Evolutionary conservation across 176 grass and related monocot genomes (phyloP).

Genomic region (Oryza officinalis): DNA sequence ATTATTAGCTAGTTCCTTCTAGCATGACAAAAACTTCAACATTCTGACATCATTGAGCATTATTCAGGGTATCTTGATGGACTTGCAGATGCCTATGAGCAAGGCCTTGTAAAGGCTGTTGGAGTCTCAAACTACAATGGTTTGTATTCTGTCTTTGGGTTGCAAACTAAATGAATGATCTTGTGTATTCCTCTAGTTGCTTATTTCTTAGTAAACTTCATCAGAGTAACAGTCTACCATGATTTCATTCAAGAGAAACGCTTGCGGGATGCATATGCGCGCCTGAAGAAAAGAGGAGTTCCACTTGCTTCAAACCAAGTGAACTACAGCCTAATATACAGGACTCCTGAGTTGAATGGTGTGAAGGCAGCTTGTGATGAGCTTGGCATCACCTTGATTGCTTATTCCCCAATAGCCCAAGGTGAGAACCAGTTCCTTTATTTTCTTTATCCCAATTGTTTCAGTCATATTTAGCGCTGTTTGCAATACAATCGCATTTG

Average conservation of each 20-base stretch:
- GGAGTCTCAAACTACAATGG: conserved; percentile 88
- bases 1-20: not conserved
- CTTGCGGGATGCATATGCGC: conserved; percentile 60
- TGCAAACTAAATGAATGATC: not conserved
- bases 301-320: conserved; percentile 79
- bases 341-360: conserved; percentile 65
- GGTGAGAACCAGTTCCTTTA: conserved; percentile 27
- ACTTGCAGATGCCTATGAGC: conserved; percentile 79
- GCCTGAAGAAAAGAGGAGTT: conserved; percentile 68
- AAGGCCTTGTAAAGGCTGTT: conserved; percentile 79
- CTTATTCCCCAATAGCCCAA: conserved; percentile 79
- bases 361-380: conserved; percentile 74
- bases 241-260: conserved; percentile 47
- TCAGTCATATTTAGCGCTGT: not conserved
- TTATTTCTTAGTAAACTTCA: not conserved
- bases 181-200: not conserved
- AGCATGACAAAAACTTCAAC: not conserved
- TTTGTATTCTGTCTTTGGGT: conserved; percentile 17
- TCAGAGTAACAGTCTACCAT: not conserved
- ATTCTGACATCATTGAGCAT: conserved; percentile 15
- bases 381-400: conserved; percentile 74
- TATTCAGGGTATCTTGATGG: conserved; percentile 69
- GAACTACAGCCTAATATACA: conserved; percentile 78
- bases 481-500: not conserved
- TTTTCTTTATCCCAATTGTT: not conserved